A percentile compares a stretch with the other conserved stretches of the same genome.
Evolutionary conservation across 2,329 filamentous ascomycete genomes (phyloP).

Genomic region (Cercospora citrullina): DNA sequence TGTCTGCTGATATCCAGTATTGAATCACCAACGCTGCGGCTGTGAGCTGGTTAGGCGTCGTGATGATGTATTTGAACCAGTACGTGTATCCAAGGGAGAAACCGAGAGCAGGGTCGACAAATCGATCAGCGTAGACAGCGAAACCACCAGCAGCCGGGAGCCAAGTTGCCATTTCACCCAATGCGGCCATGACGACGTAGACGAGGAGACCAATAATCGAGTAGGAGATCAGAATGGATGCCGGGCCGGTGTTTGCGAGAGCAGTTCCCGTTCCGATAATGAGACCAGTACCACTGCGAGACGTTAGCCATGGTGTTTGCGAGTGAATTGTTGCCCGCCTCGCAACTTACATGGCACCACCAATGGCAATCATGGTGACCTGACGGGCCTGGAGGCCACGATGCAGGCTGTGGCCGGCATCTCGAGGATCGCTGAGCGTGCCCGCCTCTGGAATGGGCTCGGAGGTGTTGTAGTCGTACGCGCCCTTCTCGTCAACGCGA

Average conservation of each 20-base stretch:
- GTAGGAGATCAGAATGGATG: constrained; percentile 70
- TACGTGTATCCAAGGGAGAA: constrained; percentile 69
- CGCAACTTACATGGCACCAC: constrained; percentile 48
- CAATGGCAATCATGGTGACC: constrained; percentile 68
- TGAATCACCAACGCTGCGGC: constrained; percentile 76
- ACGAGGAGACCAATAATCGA: constrained; percentile 69
- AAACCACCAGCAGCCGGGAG: constrained; percentile 76
- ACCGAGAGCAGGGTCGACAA: constrained; percentile 76
- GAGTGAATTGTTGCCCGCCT: too few relatives aligned
- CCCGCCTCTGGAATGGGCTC: constrained; percentile 18
- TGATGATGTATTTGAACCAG: constrained; percentile 71
- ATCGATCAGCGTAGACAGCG: constrained; percentile 76
- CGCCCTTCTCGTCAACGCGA: constrained; percentile 10
- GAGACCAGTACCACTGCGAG: constrained; percentile 67
- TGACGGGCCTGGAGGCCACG: constrained; percentile 57
- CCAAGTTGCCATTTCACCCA: constrained; percentile 85
- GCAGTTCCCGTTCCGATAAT: constrained; percentile 65
- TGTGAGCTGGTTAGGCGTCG: constrained; percentile 81
- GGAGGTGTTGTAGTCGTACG: constrained; percentile 2
- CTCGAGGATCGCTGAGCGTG: constrained; percentile 29
- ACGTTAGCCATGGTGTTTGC: background rate
- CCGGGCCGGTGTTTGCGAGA: constrained; percentile 57
- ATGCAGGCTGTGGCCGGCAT: constrained; percentile 44
- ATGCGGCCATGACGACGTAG: constrained; percentile 76
- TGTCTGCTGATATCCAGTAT: constrained; percentile 63